Evolutionary conservation across 345 rosid species (phyloP).

Genomic region (Linum trigynum): DNA sequence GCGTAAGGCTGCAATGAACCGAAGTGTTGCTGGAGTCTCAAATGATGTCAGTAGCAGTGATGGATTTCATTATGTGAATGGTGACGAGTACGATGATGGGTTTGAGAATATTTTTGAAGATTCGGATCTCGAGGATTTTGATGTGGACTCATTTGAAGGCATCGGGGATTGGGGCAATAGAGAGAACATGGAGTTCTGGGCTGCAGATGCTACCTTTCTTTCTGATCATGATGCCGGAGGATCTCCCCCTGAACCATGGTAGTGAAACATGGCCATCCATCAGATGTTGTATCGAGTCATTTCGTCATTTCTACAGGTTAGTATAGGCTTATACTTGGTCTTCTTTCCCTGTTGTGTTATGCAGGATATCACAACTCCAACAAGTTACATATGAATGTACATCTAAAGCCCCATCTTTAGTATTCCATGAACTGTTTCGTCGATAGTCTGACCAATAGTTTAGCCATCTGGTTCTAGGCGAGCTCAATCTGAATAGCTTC

Average conservation of each 20-base stretch:
- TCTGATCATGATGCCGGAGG: constrained; percentile 8
- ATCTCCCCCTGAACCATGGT: constrained; percentile 40
- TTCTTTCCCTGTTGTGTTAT: background rate
- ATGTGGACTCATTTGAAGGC: constrained; percentile 16
- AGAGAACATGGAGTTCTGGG: constrained; percentile 40
- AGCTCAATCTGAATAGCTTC: background rate
- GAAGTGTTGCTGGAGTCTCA: constrained; percentile 3
- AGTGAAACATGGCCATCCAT: constrained; percentile 3
- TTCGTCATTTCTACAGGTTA: background rate
- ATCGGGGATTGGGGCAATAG: constrained; percentile 40
- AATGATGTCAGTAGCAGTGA: constrained; percentile 7
- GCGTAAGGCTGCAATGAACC: constrained; percentile 25
- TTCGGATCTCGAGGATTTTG: constrained; percentile 43
- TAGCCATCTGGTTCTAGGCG: background rate
- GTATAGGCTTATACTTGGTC: background rate
- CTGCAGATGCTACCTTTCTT: constrained; percentile 24
- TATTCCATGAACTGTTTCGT: no score
- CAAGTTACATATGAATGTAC: no score
- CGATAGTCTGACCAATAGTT: background rate
- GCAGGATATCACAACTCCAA: background rate
- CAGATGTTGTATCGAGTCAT: constrained; percentile 7
- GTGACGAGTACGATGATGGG: constrained; percentile 44
- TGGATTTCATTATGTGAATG: constrained; percentile 7
- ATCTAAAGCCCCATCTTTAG: no score
- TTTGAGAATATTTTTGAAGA: constrained; percentile 65